Evolutionary conservation across 2,329 filamentous ascomycete species (phyloP), one percentile per base, ranked within the genome.

Genomic region (Waltergamsia citrina): DNA sequence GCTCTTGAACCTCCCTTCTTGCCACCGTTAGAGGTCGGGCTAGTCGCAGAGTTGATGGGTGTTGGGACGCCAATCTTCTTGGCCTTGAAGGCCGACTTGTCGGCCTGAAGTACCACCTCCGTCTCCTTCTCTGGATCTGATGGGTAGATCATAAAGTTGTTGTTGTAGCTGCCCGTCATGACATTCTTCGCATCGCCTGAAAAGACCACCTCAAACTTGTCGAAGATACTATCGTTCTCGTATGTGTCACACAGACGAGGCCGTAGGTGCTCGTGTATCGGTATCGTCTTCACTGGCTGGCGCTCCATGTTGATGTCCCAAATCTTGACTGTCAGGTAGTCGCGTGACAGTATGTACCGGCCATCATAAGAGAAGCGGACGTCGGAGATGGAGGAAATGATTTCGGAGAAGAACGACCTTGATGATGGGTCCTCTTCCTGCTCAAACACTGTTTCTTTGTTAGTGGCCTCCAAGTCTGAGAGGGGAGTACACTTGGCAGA

Each of bases 101-200:
- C 92, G 25, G 92, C 92, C 60, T 98, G 92, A 37, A 98, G 68
- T 30, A 98, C 92, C 31, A 98, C 88, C 60, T 98, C 92, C 4
- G 90, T 90, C 56, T 98, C 92, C 64, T 93, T 93, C 45, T 90
- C 85, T 6, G 88, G 85, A 51, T 96, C 90, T 18, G 88, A 92
- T 5, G 92, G 92, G 59, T 96, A 98, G 53, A 98, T 98, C 92
- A 98, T 98, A 70, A 98, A 96, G 67, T 98, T 98, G 68, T 98
- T 98, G 73, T 98, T 98, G 70, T 98, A 98, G 56, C 87, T 95
- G 48, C 92, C 92, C 6, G 92, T 98, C 92, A 98, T 98, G 45
- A 96, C 92, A 49, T 98, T 96, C 71, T 94, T 93, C 25, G 87
- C 86, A 59, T 96, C 90, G 17, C 92, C 92, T 3, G 90, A 96